Evolutionary conservation across 495 filamentous ascomycete genomes (phyloP), one percentile per base, ranked within the genome.

Genomic region (Podospora bellae-mahoneyi): DNA sequence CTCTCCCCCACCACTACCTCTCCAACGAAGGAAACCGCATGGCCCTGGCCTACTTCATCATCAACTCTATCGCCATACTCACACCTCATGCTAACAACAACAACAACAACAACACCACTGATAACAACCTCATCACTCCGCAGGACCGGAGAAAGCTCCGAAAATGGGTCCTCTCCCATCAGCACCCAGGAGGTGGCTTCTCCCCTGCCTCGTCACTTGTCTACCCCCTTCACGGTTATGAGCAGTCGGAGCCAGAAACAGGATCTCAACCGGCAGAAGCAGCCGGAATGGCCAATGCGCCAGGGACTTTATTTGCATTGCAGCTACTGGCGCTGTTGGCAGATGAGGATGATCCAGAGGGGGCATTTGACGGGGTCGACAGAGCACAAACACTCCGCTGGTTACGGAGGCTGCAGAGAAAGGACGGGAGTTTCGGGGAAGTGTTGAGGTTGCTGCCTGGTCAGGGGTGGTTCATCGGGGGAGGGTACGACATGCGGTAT

Each of bases 351-450:
- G 81, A 84, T 18, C 78, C 72, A 15, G 75, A 72, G 18, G 69
- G 74, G 0, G 75, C 77, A 15, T 84, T 81, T 32, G 66, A 65
- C 10, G 77, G 89, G 6, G 87, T 98, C 19, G 86, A 90, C 72
- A 85, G 90, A 66, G 81, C 71, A 58, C 85, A 85, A 65, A 90
- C 90, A 72, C 76, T 97, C 68, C 73, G 78, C 44, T 96, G 93
- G 90, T 80, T 99, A 63, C 84, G 81, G 65, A 86, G 78, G 67
- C 73, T 97, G 79, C 95, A 99, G 83, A 85, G 93, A 16, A 77
- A 79, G 2, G 90, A 97, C 75, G 95, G 95, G 16, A 94, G 93
- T 72, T 99, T 99, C 79, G 96, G 94, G 2, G 93, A 99, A 76
- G 83, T 89, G 30, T 70, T 94, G 4, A 84, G 85, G 15, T 81